phyloP scores from a whole-genome alignment of 2,329 filamentous ascomycete species.

The Neopestalotiopsis sp. region DNA sequence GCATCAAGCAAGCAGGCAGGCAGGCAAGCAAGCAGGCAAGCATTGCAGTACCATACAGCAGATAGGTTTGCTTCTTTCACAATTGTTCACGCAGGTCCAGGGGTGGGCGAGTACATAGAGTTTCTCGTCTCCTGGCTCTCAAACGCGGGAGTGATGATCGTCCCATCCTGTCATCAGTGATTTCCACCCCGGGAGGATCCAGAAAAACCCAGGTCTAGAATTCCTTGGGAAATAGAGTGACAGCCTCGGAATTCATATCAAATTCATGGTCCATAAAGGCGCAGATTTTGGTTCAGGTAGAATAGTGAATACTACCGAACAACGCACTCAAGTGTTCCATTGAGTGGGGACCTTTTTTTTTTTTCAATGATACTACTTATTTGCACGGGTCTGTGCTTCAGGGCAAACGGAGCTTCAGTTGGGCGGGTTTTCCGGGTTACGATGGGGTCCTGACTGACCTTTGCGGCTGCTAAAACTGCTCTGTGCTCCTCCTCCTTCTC shows the following conservation, averaged over 20 bases:
- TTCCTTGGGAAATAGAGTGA: not conserved
- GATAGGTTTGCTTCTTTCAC: not conserved
- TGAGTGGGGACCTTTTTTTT: not conserved
- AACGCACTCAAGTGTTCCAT: not conserved
- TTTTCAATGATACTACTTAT: not conserved
- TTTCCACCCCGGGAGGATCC: not conserved
- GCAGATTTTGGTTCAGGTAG: not conserved
- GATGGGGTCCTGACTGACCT: not conserved
- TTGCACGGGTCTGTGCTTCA: not conserved
- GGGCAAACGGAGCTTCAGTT: not conserved
- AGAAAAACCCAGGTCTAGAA: not conserved
- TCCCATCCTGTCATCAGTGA: constrained; percentile 7
- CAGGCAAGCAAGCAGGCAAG: too few species aligned
- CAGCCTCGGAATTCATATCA: not conserved
- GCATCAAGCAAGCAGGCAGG: not conserved
- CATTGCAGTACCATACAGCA: constrained; percentile 2
- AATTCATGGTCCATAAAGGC: not conserved
- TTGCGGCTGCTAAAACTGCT: not conserved
- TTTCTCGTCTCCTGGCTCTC: constrained; percentile 1
- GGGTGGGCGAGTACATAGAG: not conserved
- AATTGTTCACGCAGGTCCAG: not conserved
- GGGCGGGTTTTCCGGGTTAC: not conserved
- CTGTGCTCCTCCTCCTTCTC: too few species aligned
- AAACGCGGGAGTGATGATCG: constrained; percentile 8
- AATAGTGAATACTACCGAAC: constrained; percentile 1